A percentile compares a stretch with the other conserved stretches of the same genome.
Conservation (phyloP, 1,139 yeast species). For the Blastobotrys persicus region DNA sequence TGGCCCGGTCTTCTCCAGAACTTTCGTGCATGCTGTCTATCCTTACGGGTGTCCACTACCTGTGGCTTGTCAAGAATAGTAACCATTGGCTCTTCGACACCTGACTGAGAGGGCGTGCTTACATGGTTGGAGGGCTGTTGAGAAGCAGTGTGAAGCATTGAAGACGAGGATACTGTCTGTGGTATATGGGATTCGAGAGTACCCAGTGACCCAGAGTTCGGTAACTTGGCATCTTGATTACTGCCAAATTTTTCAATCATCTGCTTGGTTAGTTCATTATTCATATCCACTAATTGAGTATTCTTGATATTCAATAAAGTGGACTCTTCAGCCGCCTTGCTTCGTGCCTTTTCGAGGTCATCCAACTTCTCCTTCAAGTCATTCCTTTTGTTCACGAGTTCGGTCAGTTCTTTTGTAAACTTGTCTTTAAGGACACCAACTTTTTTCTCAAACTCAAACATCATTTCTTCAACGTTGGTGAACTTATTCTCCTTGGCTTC, state of each 20-base stretch:
- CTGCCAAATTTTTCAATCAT: constrained; percentile 37
- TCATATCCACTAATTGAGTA: constrained; percentile 40
- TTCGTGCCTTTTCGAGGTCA: constrained; percentile 30
- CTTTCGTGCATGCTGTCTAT: constrained; percentile 29
- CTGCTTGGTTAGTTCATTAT: constrained; percentile 38
- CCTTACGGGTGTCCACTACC: constrained; percentile 25
- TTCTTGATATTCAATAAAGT: constrained; percentile 36
- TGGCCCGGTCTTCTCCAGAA: constrained; percentile 42
- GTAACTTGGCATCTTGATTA: constrained; percentile 4
- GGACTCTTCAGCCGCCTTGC: constrained; percentile 35
- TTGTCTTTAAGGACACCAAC: constrained; percentile 29
- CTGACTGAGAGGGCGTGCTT: constrained; percentile 1
- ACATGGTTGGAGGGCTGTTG: not conserved
- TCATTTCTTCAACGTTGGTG: constrained; percentile 25
- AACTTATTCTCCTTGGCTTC: constrained; percentile 24
- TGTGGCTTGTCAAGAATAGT: constrained; percentile 33
- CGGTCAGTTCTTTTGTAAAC: constrained; percentile 36
- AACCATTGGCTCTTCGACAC: constrained; percentile 34
- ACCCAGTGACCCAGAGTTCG: constrained; percentile 12
- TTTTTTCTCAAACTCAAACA: constrained; percentile 31
- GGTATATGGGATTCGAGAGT: constrained; percentile 8
- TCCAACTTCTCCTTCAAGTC: constrained; percentile 34
- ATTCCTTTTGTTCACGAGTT: constrained; percentile 34
- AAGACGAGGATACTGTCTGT: not conserved
- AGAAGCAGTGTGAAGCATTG: not conserved